These are phyloP conservation scores for Gaeumannomyces tritici DNA, from an alignment of 2,329 filamentous ascomycete species.

Conservation along the genomic window DNA sequence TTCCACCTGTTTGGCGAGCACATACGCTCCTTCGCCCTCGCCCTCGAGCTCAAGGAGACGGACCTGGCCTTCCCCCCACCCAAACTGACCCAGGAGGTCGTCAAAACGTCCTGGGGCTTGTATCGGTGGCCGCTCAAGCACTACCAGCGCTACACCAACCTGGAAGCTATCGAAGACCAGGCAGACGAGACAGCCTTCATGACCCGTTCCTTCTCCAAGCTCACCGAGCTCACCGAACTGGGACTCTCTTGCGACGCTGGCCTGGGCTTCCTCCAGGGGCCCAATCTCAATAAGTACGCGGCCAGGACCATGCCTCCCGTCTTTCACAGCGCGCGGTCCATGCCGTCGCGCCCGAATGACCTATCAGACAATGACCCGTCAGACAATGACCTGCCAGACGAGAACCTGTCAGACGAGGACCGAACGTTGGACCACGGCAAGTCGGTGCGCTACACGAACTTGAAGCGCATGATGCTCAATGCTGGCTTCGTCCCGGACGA, in stretches of 20 bases:
- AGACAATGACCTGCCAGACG: no score
- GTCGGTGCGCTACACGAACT: not conserved
- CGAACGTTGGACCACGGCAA: not conserved
- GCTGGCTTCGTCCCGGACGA: slow-evolving; percentile 4
- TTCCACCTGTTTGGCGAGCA: slow-evolving; percentile 51
- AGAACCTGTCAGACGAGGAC: not conserved
- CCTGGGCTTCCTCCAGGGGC: slow-evolving; percentile 56
- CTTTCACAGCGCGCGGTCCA: slow-evolving; percentile 4
- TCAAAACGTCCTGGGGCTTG: slow-evolving; percentile 51
- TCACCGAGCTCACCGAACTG: slow-evolving; percentile 46
- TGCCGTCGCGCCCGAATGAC: not conserved
- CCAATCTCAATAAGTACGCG: slow-evolving; percentile 28
- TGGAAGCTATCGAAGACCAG: slow-evolving; percentile 50
- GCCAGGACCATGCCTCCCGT: slow-evolving; percentile 3
- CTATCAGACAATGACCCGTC: no score
- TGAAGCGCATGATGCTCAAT: slow-evolving; percentile 6
- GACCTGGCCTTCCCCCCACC: slow-evolving; percentile 38
- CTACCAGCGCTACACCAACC: slow-evolving; percentile 48
- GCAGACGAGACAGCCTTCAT: slow-evolving; percentile 55
- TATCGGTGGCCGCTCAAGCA: slow-evolving; percentile 54
- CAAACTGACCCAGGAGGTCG: slow-evolving; percentile 44
- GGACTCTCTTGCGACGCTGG: slow-evolving; percentile 59
- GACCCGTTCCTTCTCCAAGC: slow-evolving; percentile 45
- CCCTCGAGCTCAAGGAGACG: slow-evolving; percentile 55
- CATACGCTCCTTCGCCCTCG: slow-evolving; percentile 56